Evolutionary conservation across 148 eudicot species (phyloP).

Genomic region (Beta vulgaris): DNA sequence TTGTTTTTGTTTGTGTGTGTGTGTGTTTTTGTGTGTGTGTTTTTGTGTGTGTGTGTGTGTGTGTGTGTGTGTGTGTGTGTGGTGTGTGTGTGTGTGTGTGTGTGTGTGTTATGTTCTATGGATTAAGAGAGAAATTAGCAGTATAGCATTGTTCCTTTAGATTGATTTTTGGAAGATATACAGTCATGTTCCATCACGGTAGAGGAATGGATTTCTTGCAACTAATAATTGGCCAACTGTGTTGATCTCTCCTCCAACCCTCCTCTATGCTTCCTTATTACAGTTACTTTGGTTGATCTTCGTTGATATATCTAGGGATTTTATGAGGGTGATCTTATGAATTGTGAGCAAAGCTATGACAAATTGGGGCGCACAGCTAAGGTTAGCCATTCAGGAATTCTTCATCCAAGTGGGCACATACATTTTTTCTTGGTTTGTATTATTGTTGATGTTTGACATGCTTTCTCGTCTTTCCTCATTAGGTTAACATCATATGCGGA

Average conservation of each 20-base stretch:
- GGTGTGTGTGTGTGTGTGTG: no score
- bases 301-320: constrained; percentile 45
- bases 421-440: background rate
- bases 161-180: background rate
- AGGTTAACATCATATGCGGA: constrained; percentile 89
- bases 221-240: background rate
- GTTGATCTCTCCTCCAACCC: background rate
- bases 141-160: background rate
- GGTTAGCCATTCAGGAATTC: constrained; percentile 42
- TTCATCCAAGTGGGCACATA: background rate
- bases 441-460: constrained; percentile 3
- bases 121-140: background rate
- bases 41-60: no score
- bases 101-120: no score
- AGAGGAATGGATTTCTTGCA: background rate
- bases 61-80: no score
- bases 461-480: constrained; percentile 6
- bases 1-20: no score
- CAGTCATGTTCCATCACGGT: background rate
- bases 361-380: constrained; percentile 86
- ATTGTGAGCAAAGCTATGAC: constrained; percentile 73
- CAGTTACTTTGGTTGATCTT: background rate
- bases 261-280: background rate
- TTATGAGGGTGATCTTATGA: constrained; percentile 65
- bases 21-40: no score